These are phyloP conservation scores for Durio zibethinus DNA, from an alignment of 345 rosid species.

Conservation along the genomic window DNA sequence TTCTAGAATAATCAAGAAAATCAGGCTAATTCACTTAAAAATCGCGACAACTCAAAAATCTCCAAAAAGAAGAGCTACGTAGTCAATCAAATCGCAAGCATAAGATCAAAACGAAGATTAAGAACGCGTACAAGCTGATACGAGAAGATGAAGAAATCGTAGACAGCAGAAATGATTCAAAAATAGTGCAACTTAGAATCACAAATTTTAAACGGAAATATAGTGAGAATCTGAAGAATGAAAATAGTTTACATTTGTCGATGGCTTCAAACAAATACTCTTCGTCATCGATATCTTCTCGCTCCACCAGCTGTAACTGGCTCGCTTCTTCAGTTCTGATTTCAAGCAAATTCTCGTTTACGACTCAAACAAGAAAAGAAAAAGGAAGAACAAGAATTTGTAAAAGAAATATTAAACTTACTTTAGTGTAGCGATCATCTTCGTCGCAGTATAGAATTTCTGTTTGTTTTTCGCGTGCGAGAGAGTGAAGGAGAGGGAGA, in stretches of 20 bases:
- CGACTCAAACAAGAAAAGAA: background rate
- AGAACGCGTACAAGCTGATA: background rate
- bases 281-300: slow-evolving; percentile 64
- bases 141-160: background rate
- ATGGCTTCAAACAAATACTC: slow-evolving; percentile 75
- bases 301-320: slow-evolving; percentile 71
- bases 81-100: background rate
- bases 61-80: background rate
- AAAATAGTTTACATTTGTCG: slow-evolving; percentile 47
- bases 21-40: background rate
- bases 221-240: background rate
- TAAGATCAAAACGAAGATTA: background rate
- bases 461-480: background rate
- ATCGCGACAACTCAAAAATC: background rate
- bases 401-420: slow-evolving; percentile 27
- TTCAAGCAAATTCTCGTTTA: slow-evolving; percentile 1
- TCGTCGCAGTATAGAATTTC: slow-evolving; percentile 19
- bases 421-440: slow-evolving; percentile 77
- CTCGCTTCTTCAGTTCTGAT: slow-evolving; percentile 63
- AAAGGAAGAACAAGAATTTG: background rate
- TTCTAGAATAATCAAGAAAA: too few relatives aligned
- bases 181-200: background rate
- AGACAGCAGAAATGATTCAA: background rate
- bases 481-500: slow-evolving; percentile 8
- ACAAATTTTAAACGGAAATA: background rate